These are phyloP conservation scores for Senna tora DNA, from an alignment of 306 rosid species.

Conservation along the genomic window DNA sequence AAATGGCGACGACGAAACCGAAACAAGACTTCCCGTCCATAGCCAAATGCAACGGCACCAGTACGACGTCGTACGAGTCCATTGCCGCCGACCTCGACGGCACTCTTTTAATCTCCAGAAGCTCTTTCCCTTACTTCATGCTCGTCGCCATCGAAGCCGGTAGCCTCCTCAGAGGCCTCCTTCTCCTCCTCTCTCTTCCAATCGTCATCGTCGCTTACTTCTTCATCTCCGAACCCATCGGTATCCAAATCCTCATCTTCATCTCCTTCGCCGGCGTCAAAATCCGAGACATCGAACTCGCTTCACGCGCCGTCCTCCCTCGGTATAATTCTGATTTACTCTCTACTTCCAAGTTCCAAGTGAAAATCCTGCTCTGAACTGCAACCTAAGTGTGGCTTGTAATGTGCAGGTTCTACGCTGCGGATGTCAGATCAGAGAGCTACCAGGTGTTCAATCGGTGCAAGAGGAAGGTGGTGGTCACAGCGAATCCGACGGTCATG, in stretches of 20 bases:
- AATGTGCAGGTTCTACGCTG: slow-evolving; percentile 72
- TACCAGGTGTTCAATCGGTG: slow-evolving; percentile 82
- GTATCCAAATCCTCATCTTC: slow-evolving; percentile 93
- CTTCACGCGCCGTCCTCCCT: slow-evolving; percentile 88
- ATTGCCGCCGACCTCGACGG: slow-evolving; percentile 97
- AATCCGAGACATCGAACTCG: slow-evolving; percentile 91
- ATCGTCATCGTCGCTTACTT: slow-evolving; percentile 72
- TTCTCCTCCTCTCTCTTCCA: slow-evolving; percentile 88
- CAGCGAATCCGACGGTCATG: slow-evolving; percentile 95
- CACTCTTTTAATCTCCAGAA: slow-evolving; percentile 72
- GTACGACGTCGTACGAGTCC: slow-evolving; percentile 50
- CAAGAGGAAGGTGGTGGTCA: slow-evolving; percentile 85
- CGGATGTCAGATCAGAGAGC: slow-evolving; percentile 90
- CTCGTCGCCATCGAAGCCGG: slow-evolving; percentile 97
- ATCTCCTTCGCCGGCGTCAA: slow-evolving; percentile 90
- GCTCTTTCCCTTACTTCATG: slow-evolving; percentile 95
- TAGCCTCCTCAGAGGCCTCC: slow-evolving; percentile 82
- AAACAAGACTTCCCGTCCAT: slow-evolving; percentile 61
- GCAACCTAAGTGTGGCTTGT: neutral
- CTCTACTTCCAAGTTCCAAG: neutral
- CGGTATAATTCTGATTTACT: slow-evolving; percentile 45
- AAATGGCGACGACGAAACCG: slow-evolving; percentile 51
- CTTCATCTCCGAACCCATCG: slow-evolving; percentile 86
- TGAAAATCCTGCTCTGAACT: neutral
- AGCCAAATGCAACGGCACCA: slow-evolving; percentile 42